phyloP scores from a whole-genome alignment of 2,329 filamentous ascomycete genomes.

The Biscogniauxia mediterranea region DNA sequence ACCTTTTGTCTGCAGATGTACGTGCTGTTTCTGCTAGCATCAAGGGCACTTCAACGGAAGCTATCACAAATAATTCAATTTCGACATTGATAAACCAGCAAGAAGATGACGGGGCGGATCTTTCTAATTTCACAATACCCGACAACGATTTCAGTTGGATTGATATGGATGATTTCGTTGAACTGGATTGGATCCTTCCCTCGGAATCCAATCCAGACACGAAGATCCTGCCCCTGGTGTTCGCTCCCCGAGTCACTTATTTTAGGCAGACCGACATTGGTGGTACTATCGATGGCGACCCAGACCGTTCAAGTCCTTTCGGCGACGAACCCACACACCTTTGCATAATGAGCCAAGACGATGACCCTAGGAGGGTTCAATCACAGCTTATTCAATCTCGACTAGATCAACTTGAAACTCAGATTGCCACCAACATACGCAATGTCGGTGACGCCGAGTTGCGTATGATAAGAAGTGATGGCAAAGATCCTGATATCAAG shows the following conservation, averaged over 20 bases:
- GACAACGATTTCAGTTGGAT: slow-evolving; percentile 97
- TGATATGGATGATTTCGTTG: slow-evolving; percentile 99
- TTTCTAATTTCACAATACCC: slow-evolving; percentile 91
- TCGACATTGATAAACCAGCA: slow-evolving; percentile 51
- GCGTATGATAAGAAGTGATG: slow-evolving; percentile 53
- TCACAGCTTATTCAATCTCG: slow-evolving; percentile 80
- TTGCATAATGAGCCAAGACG: slow-evolving; percentile 89
- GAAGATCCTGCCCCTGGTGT: slow-evolving; percentile 89
- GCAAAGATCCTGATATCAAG: slow-evolving; percentile 49
- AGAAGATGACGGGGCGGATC: slow-evolving; percentile 60
- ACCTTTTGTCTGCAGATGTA: slow-evolving; percentile 87
- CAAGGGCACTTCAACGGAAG: slow-evolving; percentile 73
- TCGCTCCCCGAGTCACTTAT: slow-evolving; percentile 92
- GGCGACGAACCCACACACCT: slow-evolving; percentile 91
- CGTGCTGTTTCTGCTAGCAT: slow-evolving; percentile 91
- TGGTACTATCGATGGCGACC: slow-evolving; percentile 74
- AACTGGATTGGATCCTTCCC: slow-evolving; percentile 93
- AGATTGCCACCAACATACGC: slow-evolving; percentile 72
- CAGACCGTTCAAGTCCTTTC: slow-evolving; percentile 82
- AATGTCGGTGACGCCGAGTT: slow-evolving; percentile 75
- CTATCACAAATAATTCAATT: slow-evolving; percentile 62
- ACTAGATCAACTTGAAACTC: slow-evolving; percentile 72
- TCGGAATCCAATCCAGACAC: slow-evolving; percentile 88
- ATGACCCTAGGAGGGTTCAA: slow-evolving; percentile 87
- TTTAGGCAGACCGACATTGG: slow-evolving; percentile 95